Evolutionary conservation across 129 eudicot genomes (phyloP).

Genomic region (Tagetes patula): DNA sequence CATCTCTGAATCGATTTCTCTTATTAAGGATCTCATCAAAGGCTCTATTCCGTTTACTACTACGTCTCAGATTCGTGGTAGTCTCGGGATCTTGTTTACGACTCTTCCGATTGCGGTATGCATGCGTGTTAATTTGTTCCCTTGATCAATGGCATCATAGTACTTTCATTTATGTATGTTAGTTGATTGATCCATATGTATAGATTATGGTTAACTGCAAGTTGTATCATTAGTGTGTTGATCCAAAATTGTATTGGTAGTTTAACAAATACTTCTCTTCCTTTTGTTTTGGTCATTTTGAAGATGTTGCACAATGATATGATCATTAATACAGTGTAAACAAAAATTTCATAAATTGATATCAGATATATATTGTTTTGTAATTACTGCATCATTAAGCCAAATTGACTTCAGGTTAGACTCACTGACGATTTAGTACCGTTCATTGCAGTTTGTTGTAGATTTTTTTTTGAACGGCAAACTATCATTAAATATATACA

Average conservation of each 20-base stretch:
- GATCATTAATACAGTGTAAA: background rate
- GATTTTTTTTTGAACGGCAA: too few relatives aligned
- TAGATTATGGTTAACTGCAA: constrained; percentile 1
- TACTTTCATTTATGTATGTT: background rate
- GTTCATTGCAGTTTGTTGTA: background rate
- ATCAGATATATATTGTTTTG: background rate
- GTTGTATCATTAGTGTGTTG: background rate
- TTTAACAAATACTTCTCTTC: background rate
- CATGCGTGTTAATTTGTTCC: background rate
- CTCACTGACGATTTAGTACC: background rate
- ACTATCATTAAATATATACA: too few relatives aligned
- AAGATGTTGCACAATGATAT: constrained; percentile 9
- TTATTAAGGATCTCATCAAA: constrained; percentile 62
- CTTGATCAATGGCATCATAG: background rate
- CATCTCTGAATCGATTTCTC: constrained; percentile 44
- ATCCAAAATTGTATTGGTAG: background rate
- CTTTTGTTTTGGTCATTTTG: background rate
- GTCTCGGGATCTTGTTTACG: constrained; percentile 46
- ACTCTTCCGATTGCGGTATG: constrained; percentile 67
- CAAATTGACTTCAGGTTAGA: background rate
- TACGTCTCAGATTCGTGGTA: constrained; percentile 50
- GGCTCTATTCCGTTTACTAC: constrained; percentile 67
- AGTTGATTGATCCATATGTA: background rate
- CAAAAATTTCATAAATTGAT: background rate
- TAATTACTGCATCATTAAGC: constrained; percentile 3